phyloP scores from a whole-genome alignment of 441 rosid genomes.

The Dalechampia spathulata region DNA sequence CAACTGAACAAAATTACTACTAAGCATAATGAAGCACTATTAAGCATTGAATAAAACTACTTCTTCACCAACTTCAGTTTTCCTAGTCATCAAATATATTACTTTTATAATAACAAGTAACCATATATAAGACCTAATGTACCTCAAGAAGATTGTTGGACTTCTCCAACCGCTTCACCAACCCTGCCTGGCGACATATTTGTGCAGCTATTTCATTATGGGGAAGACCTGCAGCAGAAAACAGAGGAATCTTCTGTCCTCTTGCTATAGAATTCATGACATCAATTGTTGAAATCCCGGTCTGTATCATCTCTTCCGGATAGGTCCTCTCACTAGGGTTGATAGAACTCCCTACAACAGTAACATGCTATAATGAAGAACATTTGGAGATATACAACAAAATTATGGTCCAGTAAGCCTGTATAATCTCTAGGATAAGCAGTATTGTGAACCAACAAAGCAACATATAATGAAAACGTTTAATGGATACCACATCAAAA shows the following conservation, averaged over 20 bases:
- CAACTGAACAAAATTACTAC: neutral
- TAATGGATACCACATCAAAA: too few species aligned
- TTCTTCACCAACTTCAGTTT: neutral
- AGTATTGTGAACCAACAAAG: too few species aligned
- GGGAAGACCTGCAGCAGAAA: constrained; percentile 99
- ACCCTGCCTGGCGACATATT: constrained; percentile 99
- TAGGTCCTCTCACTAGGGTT: constrained; percentile 99
- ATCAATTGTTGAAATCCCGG: constrained; percentile 98
- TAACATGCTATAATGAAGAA: neutral
- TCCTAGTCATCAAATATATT: neutral
- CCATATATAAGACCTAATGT: neutral
- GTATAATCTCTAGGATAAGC: too few species aligned
- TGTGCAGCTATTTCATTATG: constrained; percentile 99
- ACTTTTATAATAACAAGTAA: too few species aligned
- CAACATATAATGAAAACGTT: too few species aligned
- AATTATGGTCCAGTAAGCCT: too few species aligned
- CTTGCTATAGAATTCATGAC: constrained; percentile 99
- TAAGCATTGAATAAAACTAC: neutral
- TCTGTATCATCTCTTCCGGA: constrained; percentile 99
- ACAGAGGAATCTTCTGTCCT: constrained; percentile 97
- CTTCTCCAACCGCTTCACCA: constrained; percentile 93
- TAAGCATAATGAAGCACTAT: neutral
- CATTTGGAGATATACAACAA: neutral
- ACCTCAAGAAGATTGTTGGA: constrained; percentile 19
- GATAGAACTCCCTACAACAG: constrained; percentile 86